Percentiles rank a stretch among this genome's conserved stretches.
These are phyloP conservation scores for Malassezia arunalokei DNA, from an alignment of 1,284 basidiomycete genomes.

Conservation along the genomic window DNA sequence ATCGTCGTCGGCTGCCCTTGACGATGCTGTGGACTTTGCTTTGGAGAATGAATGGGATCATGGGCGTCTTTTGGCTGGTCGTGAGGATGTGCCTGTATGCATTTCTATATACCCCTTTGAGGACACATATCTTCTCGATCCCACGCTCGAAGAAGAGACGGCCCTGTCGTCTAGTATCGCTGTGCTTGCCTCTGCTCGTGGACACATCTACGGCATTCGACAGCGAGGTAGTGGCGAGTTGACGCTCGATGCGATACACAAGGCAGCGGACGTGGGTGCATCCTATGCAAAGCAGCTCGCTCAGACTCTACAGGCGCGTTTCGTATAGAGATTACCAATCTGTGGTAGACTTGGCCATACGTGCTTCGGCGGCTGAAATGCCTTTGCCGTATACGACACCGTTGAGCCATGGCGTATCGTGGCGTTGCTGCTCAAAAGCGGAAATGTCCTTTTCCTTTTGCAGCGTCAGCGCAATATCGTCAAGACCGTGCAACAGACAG, in stretches of 20 bases:
- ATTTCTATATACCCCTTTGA: conserved; percentile 26
- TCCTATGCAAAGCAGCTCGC: conserved; percentile 10
- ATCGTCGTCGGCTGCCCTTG: not conserved
- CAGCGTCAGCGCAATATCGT: conserved; percentile 41
- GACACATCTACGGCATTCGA: conserved; percentile 10
- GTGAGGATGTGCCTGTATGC: conserved; percentile 31
- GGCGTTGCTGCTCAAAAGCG: conserved; percentile 27
- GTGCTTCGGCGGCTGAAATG: conserved; percentile 17
- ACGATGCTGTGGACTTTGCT: conserved; percentile 27
- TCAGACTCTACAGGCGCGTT: not conserved
- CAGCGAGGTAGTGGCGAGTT: conserved; percentile 8
- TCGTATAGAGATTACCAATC: conserved; percentile 24
- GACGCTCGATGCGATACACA: conserved; percentile 1
- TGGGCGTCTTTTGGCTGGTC: conserved; percentile 21
- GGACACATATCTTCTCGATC: conserved; percentile 28
- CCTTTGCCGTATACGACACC: conserved; percentile 27
- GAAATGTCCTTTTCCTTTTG: conserved; percentile 29
- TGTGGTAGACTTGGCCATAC: conserved; percentile 21
- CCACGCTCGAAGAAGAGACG: conserved; percentile 30
- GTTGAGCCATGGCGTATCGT: conserved; percentile 36
- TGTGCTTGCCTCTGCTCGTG: conserved; percentile 23
- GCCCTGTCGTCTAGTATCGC: conserved; percentile 22
- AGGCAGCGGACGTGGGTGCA: conserved; percentile 10
- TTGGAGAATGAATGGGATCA: conserved; percentile 29
- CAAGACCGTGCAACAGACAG: conserved; percentile 39